phyloP scores from a whole-genome alignment of 73 alveolate species.

The Paramecium caudatum region DNA sequence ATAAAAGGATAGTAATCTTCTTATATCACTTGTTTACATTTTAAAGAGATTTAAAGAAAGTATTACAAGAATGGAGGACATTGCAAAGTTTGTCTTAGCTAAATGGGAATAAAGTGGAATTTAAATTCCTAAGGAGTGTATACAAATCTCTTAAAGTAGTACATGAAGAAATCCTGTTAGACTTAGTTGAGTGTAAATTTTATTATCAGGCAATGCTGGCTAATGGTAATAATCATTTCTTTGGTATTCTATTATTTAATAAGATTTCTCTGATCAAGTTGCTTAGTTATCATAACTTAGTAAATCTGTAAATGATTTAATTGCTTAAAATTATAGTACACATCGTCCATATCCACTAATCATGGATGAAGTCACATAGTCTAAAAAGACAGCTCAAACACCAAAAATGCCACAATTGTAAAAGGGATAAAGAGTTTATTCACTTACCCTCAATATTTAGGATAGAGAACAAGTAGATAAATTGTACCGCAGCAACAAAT shows the following conservation, averaged over 20 bases:
- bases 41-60: not conserved
- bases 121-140: not conserved
- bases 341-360: not conserved
- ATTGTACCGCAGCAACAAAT: not conserved
- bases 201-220: not conserved
- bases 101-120: not conserved
- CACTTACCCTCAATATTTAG: not conserved
- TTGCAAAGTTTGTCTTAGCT: not conserved
- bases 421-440: slow-evolving; percentile 1
- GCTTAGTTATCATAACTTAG: not conserved
- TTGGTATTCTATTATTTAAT: not conserved
- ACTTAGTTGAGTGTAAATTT: slow-evolving; percentile 11
- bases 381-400: not conserved
- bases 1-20: not conserved
- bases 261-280: not conserved
- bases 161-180: slow-evolving; percentile 27
- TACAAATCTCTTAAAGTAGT: not conserved
- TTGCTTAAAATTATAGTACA: not conserved
- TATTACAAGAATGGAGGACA: not conserved
- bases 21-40: not conserved
- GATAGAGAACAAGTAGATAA: not conserved
- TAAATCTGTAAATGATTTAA: not conserved
- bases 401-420: not conserved
- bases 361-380: not conserved
- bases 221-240: slow-evolving; percentile 19